These are phyloP conservation scores for Blastobotrys mokoenaii DNA, from an alignment of 805 yeast species.

Conservation along the genomic window DNA sequence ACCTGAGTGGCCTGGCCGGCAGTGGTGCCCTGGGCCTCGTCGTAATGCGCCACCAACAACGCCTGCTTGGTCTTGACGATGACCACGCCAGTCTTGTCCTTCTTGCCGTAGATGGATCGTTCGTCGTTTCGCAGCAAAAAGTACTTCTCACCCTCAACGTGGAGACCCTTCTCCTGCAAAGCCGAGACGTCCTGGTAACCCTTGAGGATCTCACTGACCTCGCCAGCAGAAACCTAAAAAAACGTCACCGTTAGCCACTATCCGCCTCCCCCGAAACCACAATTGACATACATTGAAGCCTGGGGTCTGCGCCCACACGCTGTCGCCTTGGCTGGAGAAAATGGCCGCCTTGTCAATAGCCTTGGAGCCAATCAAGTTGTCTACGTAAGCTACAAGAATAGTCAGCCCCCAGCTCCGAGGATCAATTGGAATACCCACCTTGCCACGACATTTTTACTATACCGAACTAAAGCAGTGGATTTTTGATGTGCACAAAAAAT, in stretches of 20 bases:
- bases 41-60: conserved; percentile 87
- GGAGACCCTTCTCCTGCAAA: conserved; percentile 81
- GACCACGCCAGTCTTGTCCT: conserved; percentile 78
- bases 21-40: conserved; percentile 59
- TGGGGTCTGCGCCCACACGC: conserved; percentile 84
- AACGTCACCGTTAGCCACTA: conserved; percentile 9
- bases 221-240: conserved; percentile 47
- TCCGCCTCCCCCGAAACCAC: neutral
- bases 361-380: conserved; percentile 79
- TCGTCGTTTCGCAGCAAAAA: conserved; percentile 84
- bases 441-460: conserved; percentile 24
- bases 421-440: conserved; percentile 18
- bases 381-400: conserved; percentile 70
- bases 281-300: conserved; percentile 35
- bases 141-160: conserved; percentile 77
- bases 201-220: conserved; percentile 61
- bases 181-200: conserved; percentile 76
- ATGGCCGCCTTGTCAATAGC: conserved; percentile 89
- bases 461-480: neutral
- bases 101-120: conserved; percentile 87
- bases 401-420: neutral
- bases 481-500: neutral
- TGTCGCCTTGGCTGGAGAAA: conserved; percentile 90
- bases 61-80: conserved; percentile 94
- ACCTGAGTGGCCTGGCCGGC: conserved; percentile 94